phyloP scores from a whole-genome alignment of 2,329 filamentous ascomycete genomes.

The Calonectria fujianensis region DNA sequence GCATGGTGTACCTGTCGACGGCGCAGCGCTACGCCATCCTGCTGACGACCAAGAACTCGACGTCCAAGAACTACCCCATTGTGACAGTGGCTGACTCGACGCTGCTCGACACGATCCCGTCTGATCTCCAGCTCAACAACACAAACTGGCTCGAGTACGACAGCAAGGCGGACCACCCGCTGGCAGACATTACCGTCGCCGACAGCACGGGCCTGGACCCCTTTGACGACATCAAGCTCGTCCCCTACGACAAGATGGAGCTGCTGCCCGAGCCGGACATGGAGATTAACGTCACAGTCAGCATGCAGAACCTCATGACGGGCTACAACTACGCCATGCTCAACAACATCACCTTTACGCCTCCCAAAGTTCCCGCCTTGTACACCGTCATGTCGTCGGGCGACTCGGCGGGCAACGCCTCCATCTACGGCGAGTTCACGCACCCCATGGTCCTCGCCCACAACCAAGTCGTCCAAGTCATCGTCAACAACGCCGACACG shows the following conservation, averaged over 20 bases:
- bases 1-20: conserved; percentile 79
- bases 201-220: conserved; percentile 71
- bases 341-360: conserved; percentile 85
- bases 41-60: conserved; percentile 79
- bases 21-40: conserved; percentile 81
- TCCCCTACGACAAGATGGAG: conserved; percentile 79
- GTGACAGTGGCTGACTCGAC: conserved; percentile 62
- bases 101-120: conserved; percentile 81
- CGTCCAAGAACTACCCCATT: conserved; percentile 79
- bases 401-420: conserved; percentile 73
- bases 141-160: conserved; percentile 79
- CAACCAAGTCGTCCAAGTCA: conserved; percentile 80
- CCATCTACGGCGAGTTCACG: conserved; percentile 80
- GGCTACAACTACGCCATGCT: conserved; percentile 79
- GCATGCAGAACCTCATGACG: conserved; percentile 71
- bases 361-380: conserved; percentile 85
- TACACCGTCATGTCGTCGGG: conserved; percentile 83
- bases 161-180: conserved; percentile 64
- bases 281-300: conserved; percentile 78
- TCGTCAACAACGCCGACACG: conserved; percentile 84
- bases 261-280: conserved; percentile 79
- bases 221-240: conserved; percentile 84
- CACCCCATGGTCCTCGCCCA: conserved; percentile 81
- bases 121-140: conserved; percentile 79
- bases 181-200: conserved; percentile 72